These are phyloP conservation scores for Brettanomyces bruxellensis DNA, from an alignment of 805 yeast species.

Conservation along the genomic window DNA sequence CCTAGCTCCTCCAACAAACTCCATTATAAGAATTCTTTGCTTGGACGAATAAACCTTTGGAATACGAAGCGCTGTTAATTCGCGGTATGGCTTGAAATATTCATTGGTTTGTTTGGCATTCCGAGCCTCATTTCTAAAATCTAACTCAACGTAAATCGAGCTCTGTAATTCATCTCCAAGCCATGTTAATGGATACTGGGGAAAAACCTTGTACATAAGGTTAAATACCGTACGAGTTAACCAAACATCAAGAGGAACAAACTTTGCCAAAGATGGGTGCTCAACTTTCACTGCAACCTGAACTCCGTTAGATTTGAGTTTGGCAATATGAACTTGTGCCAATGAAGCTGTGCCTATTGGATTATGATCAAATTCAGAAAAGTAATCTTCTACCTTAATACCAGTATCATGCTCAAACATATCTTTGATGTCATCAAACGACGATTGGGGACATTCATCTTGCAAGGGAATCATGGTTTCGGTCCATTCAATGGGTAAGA, in stretches of 20 bases:
- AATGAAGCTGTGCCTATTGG: conserved; percentile 95
- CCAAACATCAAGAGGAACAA: conserved; percentile 83
- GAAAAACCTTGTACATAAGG: conserved; percentile 70
- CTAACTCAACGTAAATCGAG: conserved; percentile 84
- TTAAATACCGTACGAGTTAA: conserved; percentile 70
- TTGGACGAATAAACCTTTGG: conserved; percentile 65
- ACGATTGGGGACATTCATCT: conserved; percentile 79
- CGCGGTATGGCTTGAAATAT: conserved; percentile 49
- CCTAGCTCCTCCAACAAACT: conserved; percentile 72
- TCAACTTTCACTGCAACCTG: conserved; percentile 92
- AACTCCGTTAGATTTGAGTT: conserved; percentile 40
- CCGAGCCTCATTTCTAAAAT: conserved; percentile 77
- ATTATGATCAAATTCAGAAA: conserved; percentile 50
- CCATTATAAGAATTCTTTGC: conserved; percentile 77
- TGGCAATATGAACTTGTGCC: conserved; percentile 91
- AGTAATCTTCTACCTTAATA: conserved; percentile 46
- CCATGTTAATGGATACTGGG: conserved; percentile 92
- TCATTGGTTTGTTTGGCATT: conserved; percentile 66
- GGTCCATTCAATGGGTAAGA: conserved; percentile 92
- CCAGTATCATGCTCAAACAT: conserved; percentile 70
- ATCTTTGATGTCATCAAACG: conserved; percentile 54
- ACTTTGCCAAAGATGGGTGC: conserved; percentile 79
- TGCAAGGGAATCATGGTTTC: conserved; percentile 88
- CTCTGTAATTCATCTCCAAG: conserved; percentile 85
- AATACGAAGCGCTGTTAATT: conserved; percentile 65